Evolutionary conservation across 169 alveolate genomes (phyloP).

Genomic region (Plasmodium cynomolgi): DNA sequence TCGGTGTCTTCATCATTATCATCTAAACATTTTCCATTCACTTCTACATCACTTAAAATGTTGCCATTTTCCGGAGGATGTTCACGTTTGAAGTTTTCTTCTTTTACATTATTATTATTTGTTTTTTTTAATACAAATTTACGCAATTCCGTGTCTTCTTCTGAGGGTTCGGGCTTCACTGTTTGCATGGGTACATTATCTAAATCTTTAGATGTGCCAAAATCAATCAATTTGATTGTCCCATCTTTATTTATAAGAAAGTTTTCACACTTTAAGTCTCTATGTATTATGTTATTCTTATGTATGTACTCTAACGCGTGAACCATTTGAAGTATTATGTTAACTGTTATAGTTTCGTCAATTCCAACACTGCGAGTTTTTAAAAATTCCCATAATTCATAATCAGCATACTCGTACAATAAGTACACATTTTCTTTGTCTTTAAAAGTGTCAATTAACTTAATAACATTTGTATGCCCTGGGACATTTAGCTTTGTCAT

Average conservation of each 20-base stretch:
- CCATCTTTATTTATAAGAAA: conserved; percentile 91
- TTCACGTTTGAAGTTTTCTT: conserved; percentile 21
- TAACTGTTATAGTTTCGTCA: conserved; percentile 78
- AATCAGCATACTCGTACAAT: conserved; percentile 85
- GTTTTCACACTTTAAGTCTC: conserved; percentile 97
- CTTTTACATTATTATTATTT: conserved; percentile 27
- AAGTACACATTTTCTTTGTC: conserved; percentile 84
- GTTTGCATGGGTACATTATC: conserved; percentile 56
- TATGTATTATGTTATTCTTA: conserved; percentile 91
- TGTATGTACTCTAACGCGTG: conserved; percentile 93
- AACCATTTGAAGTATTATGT: conserved; percentile 83
- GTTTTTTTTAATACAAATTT: conserved; percentile 15
- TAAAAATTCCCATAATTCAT: conserved; percentile 88
- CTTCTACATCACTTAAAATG: conserved; percentile 18
- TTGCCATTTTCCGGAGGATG: neutral
- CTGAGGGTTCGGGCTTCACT: neutral
- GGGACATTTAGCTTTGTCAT: conserved; percentile 83
- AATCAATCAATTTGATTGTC: conserved; percentile 94
- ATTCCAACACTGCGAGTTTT: conserved; percentile 80
- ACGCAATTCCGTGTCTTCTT: neutral
- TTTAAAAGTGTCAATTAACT: conserved; percentile 85
- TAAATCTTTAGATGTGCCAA: conserved; percentile 89
- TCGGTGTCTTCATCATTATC: conserved; percentile 3
- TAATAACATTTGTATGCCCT: conserved; percentile 86
- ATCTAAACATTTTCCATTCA: neutral